Conservation (phyloP, 1,284 basidiomycete species). For the Apiotrichum sp. region DNA sequence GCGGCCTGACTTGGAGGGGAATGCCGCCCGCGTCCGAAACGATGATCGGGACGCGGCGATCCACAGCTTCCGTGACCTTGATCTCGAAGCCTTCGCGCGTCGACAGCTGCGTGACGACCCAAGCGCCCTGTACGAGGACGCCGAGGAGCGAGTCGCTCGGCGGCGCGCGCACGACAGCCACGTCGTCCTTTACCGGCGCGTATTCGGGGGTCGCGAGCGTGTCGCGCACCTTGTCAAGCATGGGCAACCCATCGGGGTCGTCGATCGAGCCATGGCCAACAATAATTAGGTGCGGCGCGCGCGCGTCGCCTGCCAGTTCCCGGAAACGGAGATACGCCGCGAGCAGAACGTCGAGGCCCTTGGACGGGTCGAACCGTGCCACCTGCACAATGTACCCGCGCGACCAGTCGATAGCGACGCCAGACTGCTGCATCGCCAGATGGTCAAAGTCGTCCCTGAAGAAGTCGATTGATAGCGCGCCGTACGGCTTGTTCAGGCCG, state of each 20-base stretch:
- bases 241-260: constrained; percentile 53
- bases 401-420: constrained; percentile 61
- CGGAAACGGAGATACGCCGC: constrained; percentile 76
- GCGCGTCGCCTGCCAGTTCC: constrained; percentile 51
- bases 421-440: constrained; percentile 35
- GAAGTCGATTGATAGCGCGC: constrained; percentile 30
- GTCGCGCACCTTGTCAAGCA: constrained; percentile 70
- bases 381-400: constrained; percentile 78
- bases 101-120: constrained; percentile 39
- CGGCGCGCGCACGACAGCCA: constrained; percentile 42
- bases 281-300: constrained; percentile 65
- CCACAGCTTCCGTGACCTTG: constrained; percentile 82
- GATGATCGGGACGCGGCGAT: constrained; percentile 74
- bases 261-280: constrained; percentile 81
- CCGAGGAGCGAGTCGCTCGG: constrained; percentile 39
- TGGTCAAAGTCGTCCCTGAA: constrained; percentile 37
- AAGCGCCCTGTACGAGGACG: constrained; percentile 42
- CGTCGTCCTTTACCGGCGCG: constrained; percentile 29
- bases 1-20: constrained; percentile 74
- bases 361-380: constrained; percentile 71
- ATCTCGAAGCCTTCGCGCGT: constrained; percentile 76
- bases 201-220: constrained; percentile 33
- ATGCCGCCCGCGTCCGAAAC: constrained; percentile 77
- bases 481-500: constrained; percentile 67
- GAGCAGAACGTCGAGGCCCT: constrained; percentile 51